Evolutionary conservation across 1,139 yeast species (phyloP).

Genomic region (Pichia sp.): DNA sequence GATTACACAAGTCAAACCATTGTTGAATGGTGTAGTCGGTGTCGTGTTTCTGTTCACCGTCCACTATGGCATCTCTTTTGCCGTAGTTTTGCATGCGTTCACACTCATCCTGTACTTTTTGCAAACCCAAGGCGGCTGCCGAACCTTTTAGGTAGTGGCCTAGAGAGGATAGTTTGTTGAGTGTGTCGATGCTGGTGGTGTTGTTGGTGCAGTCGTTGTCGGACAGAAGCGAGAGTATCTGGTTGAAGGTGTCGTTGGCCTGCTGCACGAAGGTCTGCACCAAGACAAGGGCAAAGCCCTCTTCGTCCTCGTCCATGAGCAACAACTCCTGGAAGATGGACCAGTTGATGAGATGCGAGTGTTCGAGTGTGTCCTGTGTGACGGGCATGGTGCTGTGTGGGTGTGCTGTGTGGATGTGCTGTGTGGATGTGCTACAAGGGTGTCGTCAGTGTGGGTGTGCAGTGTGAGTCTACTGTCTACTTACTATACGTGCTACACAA

Average conservation of each 20-base stretch:
- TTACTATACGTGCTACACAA: no score
- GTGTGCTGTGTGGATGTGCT: no score
- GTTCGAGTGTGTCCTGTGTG: conserved; percentile 25
- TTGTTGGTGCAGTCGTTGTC: no score
- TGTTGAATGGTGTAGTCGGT: conserved; percentile 22
- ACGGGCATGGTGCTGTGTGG: conserved; percentile 20
- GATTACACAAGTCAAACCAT: conserved; percentile 45
- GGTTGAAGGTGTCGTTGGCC: conserved; percentile 70
- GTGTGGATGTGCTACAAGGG: no score
- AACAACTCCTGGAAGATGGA: conserved; percentile 78
- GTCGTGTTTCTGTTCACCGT: background rate
- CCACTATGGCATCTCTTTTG: conserved; percentile 32
- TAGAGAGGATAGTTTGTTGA: conserved; percentile 58
- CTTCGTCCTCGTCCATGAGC: conserved; percentile 92
- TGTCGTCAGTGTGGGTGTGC: no score
- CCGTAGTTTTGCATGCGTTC: conserved; percentile 92
- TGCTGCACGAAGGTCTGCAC: conserved; percentile 85
- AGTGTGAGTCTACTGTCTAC: no score
- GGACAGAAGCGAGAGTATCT: conserved; percentile 52
- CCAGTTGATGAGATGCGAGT: conserved; percentile 76
- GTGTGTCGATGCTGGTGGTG: conserved; percentile 38
- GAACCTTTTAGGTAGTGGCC: conserved; percentile 96
- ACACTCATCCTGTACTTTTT: conserved; percentile 76
- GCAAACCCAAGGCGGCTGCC: conserved; percentile 88
- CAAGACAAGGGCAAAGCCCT: conserved; percentile 69